Base-by-base conservation (phyloP, 768 basidiomycete species). In the Paxillus rubicundulus region DNA sequence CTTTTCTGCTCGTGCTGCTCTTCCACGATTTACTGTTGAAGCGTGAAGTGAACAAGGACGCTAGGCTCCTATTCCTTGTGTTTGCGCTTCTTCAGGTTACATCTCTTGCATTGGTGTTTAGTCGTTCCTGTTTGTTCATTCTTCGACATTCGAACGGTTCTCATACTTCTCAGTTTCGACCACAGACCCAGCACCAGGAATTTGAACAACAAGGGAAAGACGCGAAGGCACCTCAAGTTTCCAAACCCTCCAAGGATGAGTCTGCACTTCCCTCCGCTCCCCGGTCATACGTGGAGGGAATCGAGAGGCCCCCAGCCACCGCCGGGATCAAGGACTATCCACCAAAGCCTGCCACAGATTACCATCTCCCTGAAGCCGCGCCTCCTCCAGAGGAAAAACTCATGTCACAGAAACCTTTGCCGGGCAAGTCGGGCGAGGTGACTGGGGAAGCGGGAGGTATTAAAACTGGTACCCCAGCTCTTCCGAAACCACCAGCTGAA, bases 131-230 rank as follows among this genome's bases (percentile, higher is more conserved):
- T 45, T 42, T 41, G 48, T 20, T 18, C 32, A 17, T 10, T 18
- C 28, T 45, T 20, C 34, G 16, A 6, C 16, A 14, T 33, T 7
- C 12, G 9, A 44, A 30, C 17, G 4, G n/a, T 37, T 45, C 13
- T 37, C 30, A 7, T 32, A 20, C 47, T 20, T 13, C 20, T 4
- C 32, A 38, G 18, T 24, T 9, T 10, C 9, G 8, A 16, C 27
- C 9, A 33, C 41, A 4, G 4, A 44, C 32, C 49, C 42, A 62
- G 59, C 40, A 50, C 20, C 47, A 28, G 36, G 28, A 18, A 6
- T 32, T 16, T 8, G 43, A 46, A 36, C 43, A 44, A 40, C 48
- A 17, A 38, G 52, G n/a, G 13, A 44, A 28, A 28, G 45, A 41
- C 10, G 14, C 20, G 8, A 42, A 50, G 47, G 28, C 27, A 21